phyloP scores from a whole-genome alignment of 352 stramenopile species.

The Elongisporangium undulatum region DNA sequence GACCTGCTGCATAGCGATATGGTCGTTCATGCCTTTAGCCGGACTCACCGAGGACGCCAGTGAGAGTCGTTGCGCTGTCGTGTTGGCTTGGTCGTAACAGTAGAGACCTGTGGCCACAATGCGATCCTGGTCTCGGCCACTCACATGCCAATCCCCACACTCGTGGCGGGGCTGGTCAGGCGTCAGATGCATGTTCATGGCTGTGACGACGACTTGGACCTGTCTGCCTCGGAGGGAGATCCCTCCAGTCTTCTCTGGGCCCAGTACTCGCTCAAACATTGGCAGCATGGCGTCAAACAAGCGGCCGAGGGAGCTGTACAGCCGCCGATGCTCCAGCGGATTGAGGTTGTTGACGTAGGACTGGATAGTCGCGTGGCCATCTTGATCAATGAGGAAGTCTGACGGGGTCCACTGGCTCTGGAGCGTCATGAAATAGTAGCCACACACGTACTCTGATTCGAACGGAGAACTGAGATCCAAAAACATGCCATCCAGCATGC shows the following conservation, averaged over 20 bases:
- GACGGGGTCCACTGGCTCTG: background rate
- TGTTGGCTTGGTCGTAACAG: background rate
- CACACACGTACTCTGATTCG: background rate
- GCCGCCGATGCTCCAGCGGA: background rate
- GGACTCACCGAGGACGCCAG: background rate
- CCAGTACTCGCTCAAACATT: background rate
- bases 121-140: background rate
- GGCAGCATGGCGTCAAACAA: background rate
- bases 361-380: background rate
- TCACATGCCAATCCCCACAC: background rate
- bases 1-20: background rate
- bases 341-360: background rate
- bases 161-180: background rate
- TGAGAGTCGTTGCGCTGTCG: background rate
- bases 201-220: background rate
- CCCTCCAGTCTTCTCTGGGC: background rate
- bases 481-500: background rate
- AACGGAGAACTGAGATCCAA: background rate
- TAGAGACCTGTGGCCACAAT: background rate
- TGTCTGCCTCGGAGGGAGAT: background rate
- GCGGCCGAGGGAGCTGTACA: background rate
- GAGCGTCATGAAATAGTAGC: background rate
- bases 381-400: background rate
- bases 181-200: background rate
- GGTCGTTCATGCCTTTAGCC: background rate